Evolutionary conservation across 345 rosid species (phyloP).

Genomic region (Camelina hispida): DNA sequence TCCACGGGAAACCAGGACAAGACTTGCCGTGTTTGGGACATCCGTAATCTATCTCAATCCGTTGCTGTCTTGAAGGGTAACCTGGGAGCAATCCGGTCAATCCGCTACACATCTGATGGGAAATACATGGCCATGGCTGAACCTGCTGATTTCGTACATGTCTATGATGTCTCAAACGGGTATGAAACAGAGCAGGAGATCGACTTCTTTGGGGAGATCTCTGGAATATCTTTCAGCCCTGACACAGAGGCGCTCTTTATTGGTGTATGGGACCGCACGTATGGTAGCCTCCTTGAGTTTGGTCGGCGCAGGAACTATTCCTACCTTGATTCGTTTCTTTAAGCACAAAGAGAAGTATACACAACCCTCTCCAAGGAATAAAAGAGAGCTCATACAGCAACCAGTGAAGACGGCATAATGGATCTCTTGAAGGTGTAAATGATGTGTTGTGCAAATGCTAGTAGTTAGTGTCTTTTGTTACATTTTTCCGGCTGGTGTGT

Average conservation of each 20-base stretch:
- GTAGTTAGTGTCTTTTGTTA: constrained; percentile 19
- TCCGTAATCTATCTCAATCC: constrained; percentile 62
- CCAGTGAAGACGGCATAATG: constrained; percentile 19
- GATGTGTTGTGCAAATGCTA: constrained; percentile 42
- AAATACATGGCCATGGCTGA: constrained; percentile 81
- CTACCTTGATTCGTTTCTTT: constrained; percentile 66
- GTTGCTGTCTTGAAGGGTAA: constrained; percentile 73
- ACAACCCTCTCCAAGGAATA: constrained; percentile 1
- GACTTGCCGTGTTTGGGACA: constrained; percentile 88
- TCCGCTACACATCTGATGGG: constrained; percentile 77
- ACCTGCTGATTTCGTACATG: constrained; percentile 87
- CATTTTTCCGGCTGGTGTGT: constrained; percentile 21
- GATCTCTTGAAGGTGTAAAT: constrained; percentile 38
- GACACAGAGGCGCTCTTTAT: constrained; percentile 78
- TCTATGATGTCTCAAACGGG: constrained; percentile 63
- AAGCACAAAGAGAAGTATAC: constrained; percentile 34
- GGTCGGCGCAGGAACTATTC: constrained; percentile 62
- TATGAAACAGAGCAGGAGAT: constrained; percentile 76
- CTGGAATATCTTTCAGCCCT: constrained; percentile 82
- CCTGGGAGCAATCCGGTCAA: constrained; percentile 76
- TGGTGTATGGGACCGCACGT: constrained; percentile 89
- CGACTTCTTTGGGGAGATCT: constrained; percentile 85
- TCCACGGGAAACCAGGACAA: constrained; percentile 90
- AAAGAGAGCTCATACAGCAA: constrained; percentile 34
- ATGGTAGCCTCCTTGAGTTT: constrained; percentile 82